Evolutionary conservation across 2,329 filamentous ascomycete genomes (phyloP), one percentile per base, ranked within the genome.

Genomic region (Didymella arachidicola): DNA sequence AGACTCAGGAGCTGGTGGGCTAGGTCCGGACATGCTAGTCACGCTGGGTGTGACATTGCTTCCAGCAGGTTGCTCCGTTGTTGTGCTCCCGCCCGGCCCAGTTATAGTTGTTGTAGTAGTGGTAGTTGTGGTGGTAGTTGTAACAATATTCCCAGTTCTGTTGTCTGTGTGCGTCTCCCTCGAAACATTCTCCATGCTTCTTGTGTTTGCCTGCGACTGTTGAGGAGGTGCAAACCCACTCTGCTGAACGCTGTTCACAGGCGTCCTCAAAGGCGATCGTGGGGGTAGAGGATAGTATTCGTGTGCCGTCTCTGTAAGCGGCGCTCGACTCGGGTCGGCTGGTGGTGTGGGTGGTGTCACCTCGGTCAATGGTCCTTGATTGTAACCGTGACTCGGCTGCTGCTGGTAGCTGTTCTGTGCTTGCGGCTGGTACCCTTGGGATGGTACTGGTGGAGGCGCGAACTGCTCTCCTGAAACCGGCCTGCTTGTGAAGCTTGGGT

Each of bases 91-190:
- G 3, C 74, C 73, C 14, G 72, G 72, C 0, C 73, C 72, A 12
- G 73, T 75, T 2, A 70, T 73, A 16, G 72, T 76, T 2, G 72
- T 77, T 0, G 74, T 76, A 1, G 73, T 76, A 1, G 74, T 76
- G 2, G 73, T 77, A 1, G 74, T 75, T 12, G 74, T 77, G 0
- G 73, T 77, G 8, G 71, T 75, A 3, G 72, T 71, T 5, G 73
- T 75, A 3, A 77, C 67, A 19, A 75, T 67, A 26, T 75, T 72
- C 0, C 74, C 74, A 7, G 73, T 75, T 14, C 62, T 66, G 19
- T 59, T 60, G 48, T 77, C 73, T 29, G 68, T 68, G 43, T 75
- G 69, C 11, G 72, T 71, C 32, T 77, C 73, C 44, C 60, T 62
- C 2, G 65, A 62, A 4, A 74, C 55, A 51, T 72, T 69, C 38